phyloP scores from a whole-genome alignment of 129 eudicot genomes.

The Cynara cardunculus region DNA sequence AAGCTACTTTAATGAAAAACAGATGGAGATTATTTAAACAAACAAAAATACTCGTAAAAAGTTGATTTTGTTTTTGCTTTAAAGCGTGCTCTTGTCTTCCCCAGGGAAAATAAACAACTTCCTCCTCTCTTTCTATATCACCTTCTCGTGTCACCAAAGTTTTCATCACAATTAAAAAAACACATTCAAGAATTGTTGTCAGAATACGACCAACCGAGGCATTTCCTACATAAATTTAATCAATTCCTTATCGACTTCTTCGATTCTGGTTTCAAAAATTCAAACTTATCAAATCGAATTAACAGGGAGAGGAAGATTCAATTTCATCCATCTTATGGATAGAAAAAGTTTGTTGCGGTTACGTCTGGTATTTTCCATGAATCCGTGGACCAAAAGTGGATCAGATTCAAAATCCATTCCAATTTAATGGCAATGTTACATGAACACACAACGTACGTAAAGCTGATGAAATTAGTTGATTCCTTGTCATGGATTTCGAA shows the following conservation, averaged over 20 bases:
- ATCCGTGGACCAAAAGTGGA: not conserved
- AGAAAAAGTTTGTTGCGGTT: too few species aligned
- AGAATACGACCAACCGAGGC: not conserved
- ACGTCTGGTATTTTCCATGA: not conserved
- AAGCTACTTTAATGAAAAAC: constrained; percentile 39
- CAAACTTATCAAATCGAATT: constrained; percentile 1
- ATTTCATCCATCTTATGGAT: too few species aligned
- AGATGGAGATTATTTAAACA: constrained; percentile 6
- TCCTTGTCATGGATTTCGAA: not conserved
- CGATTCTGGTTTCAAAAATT: not conserved
- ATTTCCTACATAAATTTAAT: not conserved
- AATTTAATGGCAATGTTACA: not conserved
- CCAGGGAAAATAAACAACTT: constrained; percentile 1
- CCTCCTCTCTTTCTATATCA: constrained; percentile 2
- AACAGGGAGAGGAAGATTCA: too few species aligned
- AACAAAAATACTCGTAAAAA: constrained; percentile 18
- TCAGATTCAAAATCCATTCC: not conserved
- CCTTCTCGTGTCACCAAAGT: constrained; percentile 12
- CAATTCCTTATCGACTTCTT: not conserved
- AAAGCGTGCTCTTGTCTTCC: constrained; percentile 39
- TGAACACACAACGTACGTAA: too few species aligned
- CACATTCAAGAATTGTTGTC: not conserved
- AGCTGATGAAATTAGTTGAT: not conserved
- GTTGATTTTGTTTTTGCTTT: constrained; percentile 40
- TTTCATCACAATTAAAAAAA: not conserved